phyloP scores from a whole-genome alignment of 176 grass and related monocot species.

The maize (Zea mays) region DNA sequence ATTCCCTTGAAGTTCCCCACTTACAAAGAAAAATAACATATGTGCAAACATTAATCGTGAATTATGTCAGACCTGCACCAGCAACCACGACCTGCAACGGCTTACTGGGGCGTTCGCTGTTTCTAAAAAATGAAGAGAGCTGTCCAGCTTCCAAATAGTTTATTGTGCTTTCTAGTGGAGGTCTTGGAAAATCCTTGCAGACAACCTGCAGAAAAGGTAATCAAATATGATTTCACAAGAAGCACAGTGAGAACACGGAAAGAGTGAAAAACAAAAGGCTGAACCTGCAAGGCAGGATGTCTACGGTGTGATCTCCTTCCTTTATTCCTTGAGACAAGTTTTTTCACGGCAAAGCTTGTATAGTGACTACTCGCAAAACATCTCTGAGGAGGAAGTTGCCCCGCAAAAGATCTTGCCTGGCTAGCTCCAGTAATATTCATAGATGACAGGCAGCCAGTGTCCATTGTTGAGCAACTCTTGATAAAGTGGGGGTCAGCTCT shows the following conservation, averaged over 20 bases:
- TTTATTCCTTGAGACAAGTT: constrained; percentile 39
- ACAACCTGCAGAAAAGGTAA: constrained; percentile 60
- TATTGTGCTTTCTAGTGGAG: constrained; percentile 71
- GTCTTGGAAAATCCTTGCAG: constrained; percentile 71
- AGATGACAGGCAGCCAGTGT: no score
- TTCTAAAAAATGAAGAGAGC: constrained; percentile 72
- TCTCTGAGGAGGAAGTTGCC: no score
- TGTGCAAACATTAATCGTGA: constrained; percentile 17
- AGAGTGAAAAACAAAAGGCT: background rate
- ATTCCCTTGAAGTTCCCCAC: background rate
- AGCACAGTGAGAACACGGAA: background rate
- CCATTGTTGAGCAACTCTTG: no score
- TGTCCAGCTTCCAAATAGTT: constrained; percentile 91
- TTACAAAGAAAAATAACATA: background rate
- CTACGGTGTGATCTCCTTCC: constrained; percentile 40
- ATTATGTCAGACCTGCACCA: constrained; percentile 72
- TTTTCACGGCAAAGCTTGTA: constrained; percentile 25
- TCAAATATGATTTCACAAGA: constrained; percentile 18
- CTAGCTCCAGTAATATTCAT: no score
- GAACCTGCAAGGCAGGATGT: constrained; percentile 53
- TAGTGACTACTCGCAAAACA: constrained; percentile 35
- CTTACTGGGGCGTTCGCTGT: constrained; percentile 55
- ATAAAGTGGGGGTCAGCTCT: background rate
- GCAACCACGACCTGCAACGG: constrained; percentile 83
- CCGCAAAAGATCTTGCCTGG: no score